Evolutionary conservation across 2,329 filamentous ascomycete species (phyloP).

Genomic region (Cryphonectria naterciae): DNA sequence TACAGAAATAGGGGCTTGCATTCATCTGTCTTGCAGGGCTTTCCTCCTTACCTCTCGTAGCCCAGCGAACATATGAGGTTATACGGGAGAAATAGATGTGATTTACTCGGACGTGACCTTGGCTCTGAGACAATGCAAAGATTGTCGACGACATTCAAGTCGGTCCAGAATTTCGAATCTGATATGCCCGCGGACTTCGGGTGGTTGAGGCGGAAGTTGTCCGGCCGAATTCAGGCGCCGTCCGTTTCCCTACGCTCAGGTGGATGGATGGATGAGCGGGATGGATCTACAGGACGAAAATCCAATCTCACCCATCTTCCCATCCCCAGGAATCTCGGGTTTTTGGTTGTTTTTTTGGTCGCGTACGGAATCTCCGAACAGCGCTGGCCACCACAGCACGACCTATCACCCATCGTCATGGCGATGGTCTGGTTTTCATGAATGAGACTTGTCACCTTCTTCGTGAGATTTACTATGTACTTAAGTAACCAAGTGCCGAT

Average conservation of each 20-base stretch:
- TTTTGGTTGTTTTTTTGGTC: neutral
- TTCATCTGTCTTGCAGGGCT: neutral
- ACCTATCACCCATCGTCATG: neutral
- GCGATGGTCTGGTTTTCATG: neutral
- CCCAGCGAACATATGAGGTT: neutral
- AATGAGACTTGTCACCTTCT: neutral
- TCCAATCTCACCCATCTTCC: neutral
- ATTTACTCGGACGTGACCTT: neutral
- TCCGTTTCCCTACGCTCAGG: neutral
- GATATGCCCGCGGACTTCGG: neutral
- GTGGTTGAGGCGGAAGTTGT: neutral
- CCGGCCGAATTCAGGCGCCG: neutral
- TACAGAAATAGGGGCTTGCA: neutral
- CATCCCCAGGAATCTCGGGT: neutral
- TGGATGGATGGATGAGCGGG: neutral
- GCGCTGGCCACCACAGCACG: neutral
- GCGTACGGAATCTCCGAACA: neutral
- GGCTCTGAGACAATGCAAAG: neutral
- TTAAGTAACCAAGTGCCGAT: neutral
- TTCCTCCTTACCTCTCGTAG: neutral
- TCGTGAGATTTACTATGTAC: neutral
- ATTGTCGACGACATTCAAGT: neutral
- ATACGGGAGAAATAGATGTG: neutral
- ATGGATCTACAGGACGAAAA: neutral
- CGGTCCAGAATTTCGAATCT: neutral